These are phyloP conservation scores for Phialophora tarda DNA, from an alignment of 2,329 filamentous ascomycete species.

Conservation along the genomic window DNA sequence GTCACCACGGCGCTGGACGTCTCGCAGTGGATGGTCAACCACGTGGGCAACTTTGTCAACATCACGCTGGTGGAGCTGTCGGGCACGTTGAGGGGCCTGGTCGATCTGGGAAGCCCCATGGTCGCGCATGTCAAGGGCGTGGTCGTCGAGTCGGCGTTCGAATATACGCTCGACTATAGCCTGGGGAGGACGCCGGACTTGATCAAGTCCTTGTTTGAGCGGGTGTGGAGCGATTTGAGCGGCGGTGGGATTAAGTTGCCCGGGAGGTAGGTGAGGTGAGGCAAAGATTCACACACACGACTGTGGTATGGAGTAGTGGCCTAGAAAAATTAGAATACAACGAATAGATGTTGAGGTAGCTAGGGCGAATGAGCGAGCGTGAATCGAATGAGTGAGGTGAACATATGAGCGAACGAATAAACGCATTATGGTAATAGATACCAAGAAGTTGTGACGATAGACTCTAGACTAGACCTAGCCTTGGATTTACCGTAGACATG, in stretches of 20 bases:
- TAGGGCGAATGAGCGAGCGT: too few species aligned
- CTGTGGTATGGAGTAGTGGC: too few species aligned
- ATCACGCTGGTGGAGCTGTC: neutral
- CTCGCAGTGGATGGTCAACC: slow-evolving; percentile 5
- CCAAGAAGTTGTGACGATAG: too few species aligned
- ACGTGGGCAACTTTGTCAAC: neutral
- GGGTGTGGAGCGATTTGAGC: neutral
- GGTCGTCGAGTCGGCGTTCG: neutral
- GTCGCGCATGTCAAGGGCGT: neutral
- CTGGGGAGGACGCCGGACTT: slow-evolving; percentile 1
- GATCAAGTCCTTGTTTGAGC: neutral
- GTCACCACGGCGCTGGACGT: neutral
- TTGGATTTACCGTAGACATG: neutral
- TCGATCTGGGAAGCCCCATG: neutral
- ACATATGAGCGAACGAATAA: too few species aligned
- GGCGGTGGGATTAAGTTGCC: neutral
- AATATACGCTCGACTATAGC: neutral
- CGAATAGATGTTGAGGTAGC: too few species aligned
- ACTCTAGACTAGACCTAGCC: too few species aligned
- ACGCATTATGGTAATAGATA: too few species aligned
- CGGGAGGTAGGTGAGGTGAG: neutral
- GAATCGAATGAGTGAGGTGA: too few species aligned
- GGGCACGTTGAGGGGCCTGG: neutral
- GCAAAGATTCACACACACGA: neutral
- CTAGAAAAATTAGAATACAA: too few species aligned